These are phyloP conservation scores for Inga laurina DNA, from an alignment of 306 rosid genomes.

Conservation along the genomic window DNA sequence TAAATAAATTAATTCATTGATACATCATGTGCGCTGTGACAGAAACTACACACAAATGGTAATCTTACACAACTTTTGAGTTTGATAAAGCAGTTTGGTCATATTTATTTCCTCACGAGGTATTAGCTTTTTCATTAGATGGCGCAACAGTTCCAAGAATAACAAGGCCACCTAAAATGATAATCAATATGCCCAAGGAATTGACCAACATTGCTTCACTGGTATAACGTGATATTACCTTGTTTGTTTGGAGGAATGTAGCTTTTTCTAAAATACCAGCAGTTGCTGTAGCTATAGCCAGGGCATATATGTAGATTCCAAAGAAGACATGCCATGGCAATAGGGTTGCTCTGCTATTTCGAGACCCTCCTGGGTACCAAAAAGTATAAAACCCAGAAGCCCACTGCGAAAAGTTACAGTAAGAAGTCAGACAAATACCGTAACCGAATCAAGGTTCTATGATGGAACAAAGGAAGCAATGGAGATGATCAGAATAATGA, in stretches of 20 bases:
- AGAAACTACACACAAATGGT: background rate
- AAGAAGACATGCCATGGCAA: slow-evolving; percentile 92
- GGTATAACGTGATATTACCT: slow-evolving; percentile 82
- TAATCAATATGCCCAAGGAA: slow-evolving; percentile 69
- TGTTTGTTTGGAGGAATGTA: slow-evolving; percentile 77
- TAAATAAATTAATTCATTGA: slow-evolving; percentile 12
- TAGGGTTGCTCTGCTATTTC: slow-evolving; percentile 63
- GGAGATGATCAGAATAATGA: background rate
- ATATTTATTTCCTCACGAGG: slow-evolving; percentile 30
- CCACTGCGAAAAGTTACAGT: slow-evolving; percentile 57
- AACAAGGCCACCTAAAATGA: slow-evolving; percentile 77
- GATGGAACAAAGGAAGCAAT: background rate
- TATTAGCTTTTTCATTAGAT: slow-evolving; percentile 37
- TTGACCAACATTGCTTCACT: slow-evolving; percentile 69
- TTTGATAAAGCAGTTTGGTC: background rate
- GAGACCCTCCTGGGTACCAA: slow-evolving; percentile 95
- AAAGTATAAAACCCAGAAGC: slow-evolving; percentile 76
- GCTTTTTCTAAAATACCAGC: slow-evolving; percentile 84
- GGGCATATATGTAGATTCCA: slow-evolving; percentile 80
- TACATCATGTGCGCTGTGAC: background rate
- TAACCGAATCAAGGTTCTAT: slow-evolving; percentile 6
- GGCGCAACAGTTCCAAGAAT: slow-evolving; percentile 55
- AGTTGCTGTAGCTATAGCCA: slow-evolving; percentile 70
- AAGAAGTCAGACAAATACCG: slow-evolving; percentile 26
- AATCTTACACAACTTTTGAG: background rate